Base-by-base conservation (phyloP, 768 basidiomycete species). In the Podaxis sp. region DNA sequence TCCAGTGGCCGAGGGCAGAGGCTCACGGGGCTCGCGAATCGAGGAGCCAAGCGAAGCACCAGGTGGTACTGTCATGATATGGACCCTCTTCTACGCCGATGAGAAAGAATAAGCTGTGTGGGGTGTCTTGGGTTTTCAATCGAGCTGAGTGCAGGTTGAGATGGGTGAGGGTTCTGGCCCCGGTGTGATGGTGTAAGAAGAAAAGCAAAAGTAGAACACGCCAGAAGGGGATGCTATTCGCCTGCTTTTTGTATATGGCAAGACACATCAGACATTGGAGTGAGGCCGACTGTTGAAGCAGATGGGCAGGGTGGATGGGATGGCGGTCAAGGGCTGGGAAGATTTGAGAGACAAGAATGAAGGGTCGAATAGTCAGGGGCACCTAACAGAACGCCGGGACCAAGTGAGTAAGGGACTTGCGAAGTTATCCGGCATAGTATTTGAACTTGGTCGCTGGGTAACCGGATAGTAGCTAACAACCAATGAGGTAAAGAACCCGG, bases 201-300 rank as follows among this genome's bases (percentile, higher is more conserved):
- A 40, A 56, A 38, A 38, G 33, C 33, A 33, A 36, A 10, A 56
- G 22, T 37, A 2, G 36, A 10, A 40, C 20, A 15, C n/a, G 15
- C 54, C 54, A 20, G 37, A 41, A 56, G 38, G 54, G 54, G 54
- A 56, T 33, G 33, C 33, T 33, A 33, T 56, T 54, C 38, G 54
- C 54, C 54, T 38, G 33, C 36, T 20, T 56, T 56, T 17, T 46
- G 20, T 46, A n/a, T 46, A 20, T 46, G n/a, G n/a, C 44, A 17
- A 20, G 10, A 17, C 3, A 17, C 44, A 46, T 10, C 44, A 46
- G 44, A 8, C 33, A 46, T 54, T 40, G 20, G 36, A 20, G 20
- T 36, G 53, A 37, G 33, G 53, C n/a, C 5, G 1, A 55, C 6
- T 30, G 15, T 11, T 37, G 53, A 55, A 30, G 33, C 13, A 33